These are phyloP conservation scores for Ajuga reptans DNA, from an alignment of 305 asterid genomes.

Conservation along the genomic window DNA sequence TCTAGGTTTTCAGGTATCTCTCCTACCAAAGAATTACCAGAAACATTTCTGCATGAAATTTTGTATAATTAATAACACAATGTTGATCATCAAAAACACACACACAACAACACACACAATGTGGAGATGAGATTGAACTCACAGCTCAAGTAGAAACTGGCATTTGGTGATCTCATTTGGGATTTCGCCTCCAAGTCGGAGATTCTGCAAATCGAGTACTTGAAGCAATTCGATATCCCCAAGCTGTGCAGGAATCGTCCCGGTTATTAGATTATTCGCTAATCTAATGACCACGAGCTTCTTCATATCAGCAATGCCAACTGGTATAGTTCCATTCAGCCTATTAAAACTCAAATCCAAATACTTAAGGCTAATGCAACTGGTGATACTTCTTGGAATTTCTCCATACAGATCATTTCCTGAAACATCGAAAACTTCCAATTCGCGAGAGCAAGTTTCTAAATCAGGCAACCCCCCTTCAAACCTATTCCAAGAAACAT, in stretches of 20 bases:
- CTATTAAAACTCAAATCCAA: constrained; percentile 67
- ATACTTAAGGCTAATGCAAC: constrained; percentile 60
- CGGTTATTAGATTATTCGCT: constrained; percentile 56
- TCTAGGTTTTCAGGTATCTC: constrained; percentile 45
- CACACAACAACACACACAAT: background rate
- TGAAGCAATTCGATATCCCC: constrained; percentile 76
- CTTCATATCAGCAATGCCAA: constrained; percentile 43
- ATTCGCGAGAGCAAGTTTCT: constrained; percentile 35
- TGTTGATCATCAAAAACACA: background rate
- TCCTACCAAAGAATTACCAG: constrained; percentile 59
- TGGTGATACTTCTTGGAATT: constrained; percentile 47
- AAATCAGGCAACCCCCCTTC: constrained; percentile 44
- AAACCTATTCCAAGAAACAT: constrained; percentile 58
- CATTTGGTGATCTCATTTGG: constrained; percentile 62
- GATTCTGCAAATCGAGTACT: constrained; percentile 69
- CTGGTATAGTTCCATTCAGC: constrained; percentile 61
- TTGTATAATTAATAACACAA: background rate
- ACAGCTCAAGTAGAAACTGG: constrained; percentile 79
- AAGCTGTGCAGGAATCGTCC: constrained; percentile 56
- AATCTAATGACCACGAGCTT: constrained; percentile 53
- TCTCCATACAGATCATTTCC: constrained; percentile 55
- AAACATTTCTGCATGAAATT: constrained; percentile 53
- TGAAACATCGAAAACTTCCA: constrained; percentile 61
- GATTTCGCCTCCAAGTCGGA: constrained; percentile 54
- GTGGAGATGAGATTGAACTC: constrained; percentile 32